Base-by-base conservation (phyloP, 2,329 filamentous ascomycete species). In the Sphaerulina musiva region DNA sequence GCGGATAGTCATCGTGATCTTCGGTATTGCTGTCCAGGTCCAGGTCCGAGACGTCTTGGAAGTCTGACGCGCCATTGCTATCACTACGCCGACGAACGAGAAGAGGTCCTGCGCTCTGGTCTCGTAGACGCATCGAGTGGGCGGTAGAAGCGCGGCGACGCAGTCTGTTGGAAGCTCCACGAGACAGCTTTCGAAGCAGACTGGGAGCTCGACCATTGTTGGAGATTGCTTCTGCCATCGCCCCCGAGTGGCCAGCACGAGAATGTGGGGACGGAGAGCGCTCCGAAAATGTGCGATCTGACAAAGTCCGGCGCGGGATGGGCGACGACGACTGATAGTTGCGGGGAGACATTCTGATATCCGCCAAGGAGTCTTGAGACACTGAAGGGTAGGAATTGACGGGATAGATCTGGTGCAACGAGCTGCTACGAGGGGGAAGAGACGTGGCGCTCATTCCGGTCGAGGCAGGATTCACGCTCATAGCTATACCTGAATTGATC, bases 11-110 rank as follows among this genome's bases (percentile, higher is more conserved):
- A 40, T 68, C 70, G 58, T 72, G 72, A 63, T 67, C 70, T 41
- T 78, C 68, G 1, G 71, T 70, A 26, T 84, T 82, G 34, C 80
- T 79, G 59, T 86, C 82, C 17, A 76, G 67, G 50, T 78, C 76
- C 23, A 77, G 69, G 60, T 78, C 76, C 11, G 76, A 77, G 31
- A 77, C 68, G 55, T 78, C 76, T 48, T 73, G 66, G 36, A 71
- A 68, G 41, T 73, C 72, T 39, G 72, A 75, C 41, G 85, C 85
- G 60, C 82, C 87, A 70, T 87, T 93, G 74, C 91, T 95, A 70
- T 95, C 90, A 70, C 91, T 96, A 61, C 91, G 84, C 54, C 89
- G 81, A 58, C 92, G 84, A 71, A 95, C 82, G 49, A 95, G 87
- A 53, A 90, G 86, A 1, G 93, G 93, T 0, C 93, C 93, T 26